Conservation (phyloP, 805 yeast genomes). For the Monosporozyma siamensis region DNA sequence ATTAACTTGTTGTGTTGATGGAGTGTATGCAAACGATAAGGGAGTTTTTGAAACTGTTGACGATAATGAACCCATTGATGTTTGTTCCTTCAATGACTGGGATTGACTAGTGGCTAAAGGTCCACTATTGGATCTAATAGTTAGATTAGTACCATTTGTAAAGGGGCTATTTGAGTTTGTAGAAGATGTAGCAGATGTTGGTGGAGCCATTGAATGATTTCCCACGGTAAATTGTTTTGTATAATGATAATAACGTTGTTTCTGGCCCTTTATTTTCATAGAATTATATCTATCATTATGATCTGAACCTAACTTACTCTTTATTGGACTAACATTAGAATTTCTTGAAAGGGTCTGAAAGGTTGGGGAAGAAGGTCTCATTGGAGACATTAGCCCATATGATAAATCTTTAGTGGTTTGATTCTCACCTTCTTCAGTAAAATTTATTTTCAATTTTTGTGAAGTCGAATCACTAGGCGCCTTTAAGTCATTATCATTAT, state of each 20-base stretch:
- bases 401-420: neutral
- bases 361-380: slow-evolving; percentile 16
- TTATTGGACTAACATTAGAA: slow-evolving; percentile 6
- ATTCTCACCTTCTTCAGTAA: neutral
- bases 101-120: slow-evolving; percentile 9
- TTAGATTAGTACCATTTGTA: slow-evolving; percentile 2
- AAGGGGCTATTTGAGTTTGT: slow-evolving; percentile 6
- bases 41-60: slow-evolving; percentile 25
- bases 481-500: neutral
- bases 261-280: slow-evolving; percentile 26
- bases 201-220: neutral
- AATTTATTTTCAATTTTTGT: neutral
- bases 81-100: slow-evolving; percentile 20
- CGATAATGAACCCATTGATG: slow-evolving; percentile 20
- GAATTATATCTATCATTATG: slow-evolving; percentile 17
- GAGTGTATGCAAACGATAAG: slow-evolving; percentile 18
- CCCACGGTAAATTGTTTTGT: slow-evolving; percentile 18
- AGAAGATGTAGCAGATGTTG: neutral
- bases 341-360: slow-evolving; percentile 4
- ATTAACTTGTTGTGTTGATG: slow-evolving; percentile 14
- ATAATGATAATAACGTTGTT: slow-evolving; percentile 26
- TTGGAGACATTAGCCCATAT: slow-evolving; percentile 15
- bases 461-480: neutral
- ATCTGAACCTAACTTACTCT: slow-evolving; percentile 1
- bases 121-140: slow-evolving; percentile 2